phyloP scores from a whole-genome alignment of 495 filamentous ascomycete genomes.

The Penicillium fimorum region DNA sequence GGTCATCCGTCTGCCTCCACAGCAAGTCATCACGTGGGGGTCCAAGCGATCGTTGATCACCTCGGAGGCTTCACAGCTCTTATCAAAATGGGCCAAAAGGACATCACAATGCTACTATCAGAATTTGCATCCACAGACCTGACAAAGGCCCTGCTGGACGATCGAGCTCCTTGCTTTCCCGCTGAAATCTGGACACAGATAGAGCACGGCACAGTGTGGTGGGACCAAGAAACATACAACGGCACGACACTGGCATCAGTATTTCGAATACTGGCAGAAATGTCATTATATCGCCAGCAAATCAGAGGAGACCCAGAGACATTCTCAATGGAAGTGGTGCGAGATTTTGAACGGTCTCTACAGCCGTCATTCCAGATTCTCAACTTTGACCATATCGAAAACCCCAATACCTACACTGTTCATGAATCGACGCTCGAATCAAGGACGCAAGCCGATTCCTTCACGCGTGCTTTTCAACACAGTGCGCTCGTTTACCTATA shows the following conservation, averaged over 20 bases:
- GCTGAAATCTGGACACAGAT: conserved; percentile 21
- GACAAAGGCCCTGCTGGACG: conserved; percentile 23
- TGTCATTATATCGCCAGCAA: conserved; percentile 19
- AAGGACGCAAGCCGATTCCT: conserved; percentile 16
- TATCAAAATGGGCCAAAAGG: conserved; percentile 24
- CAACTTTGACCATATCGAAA: conserved; percentile 10
- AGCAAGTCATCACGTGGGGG: conserved; percentile 35
- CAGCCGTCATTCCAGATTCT: conserved; percentile 15
- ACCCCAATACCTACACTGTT: conserved; percentile 9
- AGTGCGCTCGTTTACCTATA: conserved; percentile 22
- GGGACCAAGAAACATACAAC: conserved; percentile 20
- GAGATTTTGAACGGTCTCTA: conserved; percentile 13
- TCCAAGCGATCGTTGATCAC: conserved; percentile 32
- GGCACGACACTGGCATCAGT: conserved; percentile 16
- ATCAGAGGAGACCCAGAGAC: conserved; percentile 6
- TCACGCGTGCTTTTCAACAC: conserved; percentile 22
- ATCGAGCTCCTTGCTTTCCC: conserved; percentile 18
- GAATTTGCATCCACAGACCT: conserved; percentile 41
- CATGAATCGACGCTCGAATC: conserved; percentile 7
- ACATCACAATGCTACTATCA: conserved; percentile 36
- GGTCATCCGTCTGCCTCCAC: conserved; percentile 33
- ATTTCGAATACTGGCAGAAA: conserved; percentile 17
- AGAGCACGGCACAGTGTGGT: conserved; percentile 22
- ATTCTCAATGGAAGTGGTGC: conserved; percentile 15
- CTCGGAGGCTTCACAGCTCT: conserved; percentile 32